Conservation (phyloP, 257 asterid genomes). For the Thymus quinquecostatus region DNA sequence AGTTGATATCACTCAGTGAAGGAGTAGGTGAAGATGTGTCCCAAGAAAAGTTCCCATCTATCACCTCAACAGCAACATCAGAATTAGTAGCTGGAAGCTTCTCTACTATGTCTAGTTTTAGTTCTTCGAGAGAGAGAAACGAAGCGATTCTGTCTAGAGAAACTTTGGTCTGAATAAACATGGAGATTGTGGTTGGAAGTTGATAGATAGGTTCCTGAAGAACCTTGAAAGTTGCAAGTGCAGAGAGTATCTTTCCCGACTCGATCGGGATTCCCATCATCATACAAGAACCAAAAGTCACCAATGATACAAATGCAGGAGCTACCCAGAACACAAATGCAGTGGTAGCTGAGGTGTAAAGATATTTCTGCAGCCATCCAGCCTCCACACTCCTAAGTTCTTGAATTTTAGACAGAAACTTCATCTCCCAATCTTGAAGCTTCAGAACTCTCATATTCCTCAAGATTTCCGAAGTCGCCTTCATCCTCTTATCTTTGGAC, state of each 20-base stretch:
- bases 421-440: slow-evolving; percentile 94
- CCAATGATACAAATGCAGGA: slow-evolving; percentile 72
- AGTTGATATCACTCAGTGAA: slow-evolving; percentile 55
- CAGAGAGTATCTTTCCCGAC: slow-evolving; percentile 82
- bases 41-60: slow-evolving; percentile 76
- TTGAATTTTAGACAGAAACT: slow-evolving; percentile 63
- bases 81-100: slow-evolving; percentile 57
- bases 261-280: slow-evolving; percentile 79
- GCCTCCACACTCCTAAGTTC: slow-evolving; percentile 67
- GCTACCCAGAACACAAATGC: slow-evolving; percentile 74
- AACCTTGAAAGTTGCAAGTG: slow-evolving; percentile 83
- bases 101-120: slow-evolving; percentile 56
- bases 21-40: slow-evolving; percentile 50
- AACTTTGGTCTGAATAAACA: slow-evolving; percentile 86
- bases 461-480: slow-evolving; percentile 81
- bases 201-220: slow-evolving; percentile 82
- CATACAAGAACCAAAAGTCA: slow-evolving; percentile 74
- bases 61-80: slow-evolving; percentile 57
- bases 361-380: slow-evolving; percentile 68
- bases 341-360: slow-evolving; percentile 54
- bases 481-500: slow-evolving; percentile 85
- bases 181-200: slow-evolving; percentile 80
- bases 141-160: slow-evolving; percentile 85
- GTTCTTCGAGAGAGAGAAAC: slow-evolving; percentile 78
- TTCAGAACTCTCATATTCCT: slow-evolving; percentile 91